Percentiles rank a stretch among this genome's conserved stretches.
These are phyloP conservation scores for Davidsoniella eucalypti DNA, from an alignment of 2,329 filamentous ascomycete species.

Conservation along the genomic window DNA sequence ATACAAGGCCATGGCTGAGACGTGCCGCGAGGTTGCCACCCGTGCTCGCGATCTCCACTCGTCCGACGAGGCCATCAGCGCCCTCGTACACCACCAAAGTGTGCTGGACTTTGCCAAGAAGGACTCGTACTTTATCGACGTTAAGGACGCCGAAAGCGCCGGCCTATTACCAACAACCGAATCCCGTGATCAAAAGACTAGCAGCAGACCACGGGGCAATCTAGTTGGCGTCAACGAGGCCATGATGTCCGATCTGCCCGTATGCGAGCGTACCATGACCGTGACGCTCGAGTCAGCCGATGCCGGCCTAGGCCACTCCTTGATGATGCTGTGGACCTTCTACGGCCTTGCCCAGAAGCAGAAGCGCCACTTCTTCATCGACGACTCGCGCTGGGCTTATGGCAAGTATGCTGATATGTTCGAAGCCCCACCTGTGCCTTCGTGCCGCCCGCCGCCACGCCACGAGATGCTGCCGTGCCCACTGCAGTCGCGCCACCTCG, in stretches of 20 bases:
- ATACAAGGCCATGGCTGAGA: constrained; percentile 52
- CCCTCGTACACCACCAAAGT: constrained; percentile 14
- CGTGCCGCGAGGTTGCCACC: constrained; percentile 47
- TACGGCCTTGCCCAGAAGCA: constrained; percentile 66
- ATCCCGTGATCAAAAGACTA: constrained; percentile 22
- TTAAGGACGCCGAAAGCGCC: constrained; percentile 50
- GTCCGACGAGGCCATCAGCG: constrained; percentile 22
- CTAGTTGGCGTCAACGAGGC: constrained; percentile 33
- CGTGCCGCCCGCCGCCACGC: constrained; percentile 54
- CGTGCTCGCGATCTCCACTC: constrained; percentile 32
- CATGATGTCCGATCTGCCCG: constrained; percentile 29
- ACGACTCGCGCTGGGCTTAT: constrained; percentile 72
- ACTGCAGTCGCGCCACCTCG: constrained; percentile 54
- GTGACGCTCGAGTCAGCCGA: constrained; percentile 59
- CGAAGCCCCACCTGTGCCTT: constrained; percentile 43
- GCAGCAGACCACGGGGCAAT: constrained; percentile 20
- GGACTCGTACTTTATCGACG: constrained; percentile 58
- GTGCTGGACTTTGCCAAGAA: constrained; percentile 27
- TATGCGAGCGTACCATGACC: constrained; percentile 58
- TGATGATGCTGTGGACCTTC: constrained; percentile 70
- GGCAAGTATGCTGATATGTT: constrained; percentile 62
- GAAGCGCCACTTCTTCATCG: constrained; percentile 63
- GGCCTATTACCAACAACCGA: constrained; percentile 38
- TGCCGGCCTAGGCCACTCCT: constrained; percentile 58
- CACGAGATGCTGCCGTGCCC: constrained; percentile 70